Conservation (phyloP, 2,329 filamentous ascomycete species). For the Periglandula ipomoeae region DNA sequence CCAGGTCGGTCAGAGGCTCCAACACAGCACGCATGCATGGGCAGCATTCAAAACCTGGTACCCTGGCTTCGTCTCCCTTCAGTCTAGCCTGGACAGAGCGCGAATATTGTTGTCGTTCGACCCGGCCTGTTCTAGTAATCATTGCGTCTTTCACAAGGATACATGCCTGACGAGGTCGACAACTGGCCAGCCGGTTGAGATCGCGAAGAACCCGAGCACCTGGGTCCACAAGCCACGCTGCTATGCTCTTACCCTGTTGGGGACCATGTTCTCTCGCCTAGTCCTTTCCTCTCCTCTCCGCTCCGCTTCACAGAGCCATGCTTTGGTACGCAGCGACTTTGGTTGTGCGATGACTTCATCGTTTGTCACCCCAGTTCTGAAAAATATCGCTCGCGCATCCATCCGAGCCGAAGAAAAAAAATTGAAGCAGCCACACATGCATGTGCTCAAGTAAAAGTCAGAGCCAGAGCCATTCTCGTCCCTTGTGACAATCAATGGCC, state of each 20-base stretch:
- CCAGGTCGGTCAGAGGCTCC: no score
- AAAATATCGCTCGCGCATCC: no score
- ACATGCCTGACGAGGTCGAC: no score
- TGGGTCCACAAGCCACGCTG: background rate
- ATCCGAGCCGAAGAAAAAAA: no score
- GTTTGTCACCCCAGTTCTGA: no score
- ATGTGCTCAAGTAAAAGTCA: background rate
- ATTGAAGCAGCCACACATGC: no score
- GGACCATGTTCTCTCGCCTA: background rate
- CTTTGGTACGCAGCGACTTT: background rate
- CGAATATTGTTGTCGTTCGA: no score
- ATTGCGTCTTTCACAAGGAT: background rate
- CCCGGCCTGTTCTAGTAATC: no score
- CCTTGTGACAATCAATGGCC: background rate
- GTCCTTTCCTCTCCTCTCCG: background rate
- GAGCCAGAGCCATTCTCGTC: background rate
- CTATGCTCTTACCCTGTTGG: slow-evolving; percentile 1
- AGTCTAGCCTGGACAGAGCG: background rate
- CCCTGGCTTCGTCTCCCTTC: no score
- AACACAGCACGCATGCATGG: no score
- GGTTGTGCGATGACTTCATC: no score
- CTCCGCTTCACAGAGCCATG: background rate
- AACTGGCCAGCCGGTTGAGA: background rate
- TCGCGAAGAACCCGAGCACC: background rate
- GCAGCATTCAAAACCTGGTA: no score